Percentiles rank a stretch among this genome's conserved stretches.
Evolutionary conservation across 768 basidiomycete species (phyloP).

Genomic region (Amanita polypyramis): DNA sequence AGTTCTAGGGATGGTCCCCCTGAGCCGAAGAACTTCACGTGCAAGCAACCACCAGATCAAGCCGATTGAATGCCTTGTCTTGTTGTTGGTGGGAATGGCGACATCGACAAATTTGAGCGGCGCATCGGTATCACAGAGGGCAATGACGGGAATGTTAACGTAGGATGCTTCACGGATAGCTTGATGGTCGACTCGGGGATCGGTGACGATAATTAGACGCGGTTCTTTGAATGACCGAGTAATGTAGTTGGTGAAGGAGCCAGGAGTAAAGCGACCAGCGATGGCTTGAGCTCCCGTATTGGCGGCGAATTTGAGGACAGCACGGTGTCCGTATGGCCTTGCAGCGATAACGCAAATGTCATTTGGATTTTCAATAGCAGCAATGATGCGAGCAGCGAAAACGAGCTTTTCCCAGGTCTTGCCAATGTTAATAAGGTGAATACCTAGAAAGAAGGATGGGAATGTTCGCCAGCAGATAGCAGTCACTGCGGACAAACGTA

Average conservation of each 20-base stretch:
- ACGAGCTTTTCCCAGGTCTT: conserved; percentile 99
- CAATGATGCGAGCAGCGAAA: conserved; percentile 94
- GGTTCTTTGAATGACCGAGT: conserved; percentile 99
- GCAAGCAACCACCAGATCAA: conserved; percentile 96
- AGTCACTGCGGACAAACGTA: conserved; percentile 26
- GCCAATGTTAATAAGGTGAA: conserved; percentile 95
- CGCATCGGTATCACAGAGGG: conserved; percentile 97
- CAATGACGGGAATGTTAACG: conserved; percentile 99
- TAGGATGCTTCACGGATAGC: conserved; percentile 99
- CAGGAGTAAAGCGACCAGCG: conserved; percentile 98
- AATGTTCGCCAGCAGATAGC: neutral
- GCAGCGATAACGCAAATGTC: conserved; percentile 98
- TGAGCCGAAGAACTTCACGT: conserved; percentile 92
- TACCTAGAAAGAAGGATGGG: conserved; percentile 41
- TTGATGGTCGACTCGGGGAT: conserved; percentile 99
- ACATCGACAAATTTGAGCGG: conserved; percentile 97
- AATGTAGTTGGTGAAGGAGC: conserved; percentile 99
- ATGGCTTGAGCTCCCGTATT: conserved; percentile 99
- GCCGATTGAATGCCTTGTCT: conserved; percentile 94
- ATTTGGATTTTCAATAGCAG: conserved; percentile 95
- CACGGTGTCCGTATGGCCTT: conserved; percentile 97
- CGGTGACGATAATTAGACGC: conserved; percentile 95
- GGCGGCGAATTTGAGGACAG: conserved; percentile 96
- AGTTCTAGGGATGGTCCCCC: conserved; percentile 87
- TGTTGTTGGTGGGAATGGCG: conserved; percentile 99